phyloP scores from a whole-genome alignment of 2,329 filamentous ascomycete species.

The Raffaelea arxii region DNA sequence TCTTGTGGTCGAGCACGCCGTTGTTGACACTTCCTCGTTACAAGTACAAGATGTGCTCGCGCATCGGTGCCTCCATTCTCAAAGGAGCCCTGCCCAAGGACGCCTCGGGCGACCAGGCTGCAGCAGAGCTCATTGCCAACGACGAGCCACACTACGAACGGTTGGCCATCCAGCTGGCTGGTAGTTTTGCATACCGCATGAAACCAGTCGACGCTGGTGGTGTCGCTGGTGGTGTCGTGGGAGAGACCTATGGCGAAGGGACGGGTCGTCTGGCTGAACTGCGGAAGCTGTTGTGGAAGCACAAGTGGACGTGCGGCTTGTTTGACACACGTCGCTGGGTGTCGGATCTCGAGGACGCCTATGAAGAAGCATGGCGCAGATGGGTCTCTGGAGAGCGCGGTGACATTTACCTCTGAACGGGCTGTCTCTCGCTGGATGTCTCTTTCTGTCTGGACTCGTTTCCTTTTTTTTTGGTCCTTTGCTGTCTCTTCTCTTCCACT shows the following conservation, averaged over 20 bases:
- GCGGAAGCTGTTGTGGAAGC: conserved; percentile 70
- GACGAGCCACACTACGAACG: conserved; percentile 80
- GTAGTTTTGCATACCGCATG: conserved; percentile 49
- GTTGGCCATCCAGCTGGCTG: conserved; percentile 59
- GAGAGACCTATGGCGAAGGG: conserved; percentile 38
- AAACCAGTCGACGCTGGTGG: too few species aligned
- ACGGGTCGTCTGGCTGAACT: conserved; percentile 67
- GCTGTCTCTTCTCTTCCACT: not conserved
- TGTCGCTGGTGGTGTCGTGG: conserved; percentile 13
- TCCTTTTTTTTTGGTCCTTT: not conserved
- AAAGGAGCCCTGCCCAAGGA: conserved; percentile 74
- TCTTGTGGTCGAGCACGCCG: conserved; percentile 93
- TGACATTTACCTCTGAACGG: conserved; percentile 66
- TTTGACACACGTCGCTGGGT: conserved; percentile 94
- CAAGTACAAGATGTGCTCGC: conserved; percentile 96
- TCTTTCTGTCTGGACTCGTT: not conserved
- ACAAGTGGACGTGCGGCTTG: conserved; percentile 74
- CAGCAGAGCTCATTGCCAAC: conserved; percentile 64
- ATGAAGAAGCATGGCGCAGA: conserved; percentile 75
- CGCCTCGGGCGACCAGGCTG: conserved; percentile 55
- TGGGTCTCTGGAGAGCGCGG: conserved; percentile 85
- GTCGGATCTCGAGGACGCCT: conserved; percentile 75
- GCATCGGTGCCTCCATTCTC: conserved; percentile 93
- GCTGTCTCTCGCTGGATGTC: not conserved
- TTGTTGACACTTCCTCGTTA: conserved; percentile 85